Percentiles rank a stretch among this genome's conserved stretches.
phyloP scores from a whole-genome alignment of 805 yeast genomes.

The Zygotorulaspora florentina region DNA sequence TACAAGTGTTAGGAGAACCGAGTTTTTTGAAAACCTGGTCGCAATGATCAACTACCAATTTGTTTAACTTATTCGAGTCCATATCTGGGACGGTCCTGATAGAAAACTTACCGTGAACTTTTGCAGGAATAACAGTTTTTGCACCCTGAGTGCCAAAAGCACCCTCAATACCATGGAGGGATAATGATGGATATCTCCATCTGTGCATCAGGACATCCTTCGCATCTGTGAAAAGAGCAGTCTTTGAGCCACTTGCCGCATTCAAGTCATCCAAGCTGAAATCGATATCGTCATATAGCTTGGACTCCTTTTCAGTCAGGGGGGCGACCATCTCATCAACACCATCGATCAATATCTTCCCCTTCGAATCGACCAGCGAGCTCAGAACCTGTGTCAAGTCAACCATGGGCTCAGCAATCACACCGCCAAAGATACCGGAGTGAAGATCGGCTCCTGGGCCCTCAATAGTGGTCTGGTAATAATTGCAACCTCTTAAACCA shows the following conservation, averaged over 20 bases:
- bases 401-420: constrained; percentile 95
- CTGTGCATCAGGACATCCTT: constrained; percentile 91
- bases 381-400: constrained; percentile 79
- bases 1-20: constrained; percentile 69
- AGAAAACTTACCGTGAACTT: constrained; percentile 90
- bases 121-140: constrained; percentile 96
- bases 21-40: constrained; percentile 60
- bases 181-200: constrained; percentile 97
- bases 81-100: constrained; percentile 97
- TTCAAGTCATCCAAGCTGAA: constrained; percentile 80
- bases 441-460: constrained; percentile 98
- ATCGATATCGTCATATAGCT: constrained; percentile 79
- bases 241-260: constrained; percentile 82
- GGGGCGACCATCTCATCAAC: constrained; percentile 93
- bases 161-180: constrained; percentile 96
- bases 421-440: constrained; percentile 96
- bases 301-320: constrained; percentile 72
- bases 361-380: constrained; percentile 72
- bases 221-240: constrained; percentile 71
- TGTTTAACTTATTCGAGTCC: constrained; percentile 70
- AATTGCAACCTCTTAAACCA: constrained; percentile 95
- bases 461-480: constrained; percentile 72
- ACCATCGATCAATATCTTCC: constrained; percentile 85
- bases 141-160: constrained; percentile 95
- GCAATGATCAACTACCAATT: constrained; percentile 69